Percentiles rank a stretch among this genome's conserved stretches.
Evolutionary conservation across 2,329 filamentous ascomycete species (phyloP).

Genomic region (Endothia cerciana): DNA sequence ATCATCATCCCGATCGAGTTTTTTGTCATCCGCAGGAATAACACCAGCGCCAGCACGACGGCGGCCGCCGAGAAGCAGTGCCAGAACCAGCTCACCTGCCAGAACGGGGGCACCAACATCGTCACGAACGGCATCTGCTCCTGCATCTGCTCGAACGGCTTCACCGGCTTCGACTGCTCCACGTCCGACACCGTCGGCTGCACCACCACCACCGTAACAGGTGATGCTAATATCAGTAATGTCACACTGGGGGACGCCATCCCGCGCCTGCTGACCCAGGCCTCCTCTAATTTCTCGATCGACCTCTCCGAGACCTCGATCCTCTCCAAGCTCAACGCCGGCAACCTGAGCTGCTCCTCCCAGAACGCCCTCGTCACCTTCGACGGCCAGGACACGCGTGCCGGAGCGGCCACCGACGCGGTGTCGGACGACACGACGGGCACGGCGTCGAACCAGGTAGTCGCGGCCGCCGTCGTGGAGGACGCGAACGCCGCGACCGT

Average conservation of each 20-base stretch:
- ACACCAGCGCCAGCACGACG: constrained; percentile 31
- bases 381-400: constrained; percentile 56
- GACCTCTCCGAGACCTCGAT: constrained; percentile 72
- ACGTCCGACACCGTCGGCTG: constrained; percentile 53
- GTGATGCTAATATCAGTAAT: constrained; percentile 54
- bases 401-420: constrained; percentile 36
- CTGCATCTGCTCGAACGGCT: constrained; percentile 89
- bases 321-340: constrained; percentile 74
- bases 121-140: constrained; percentile 71
- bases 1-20: constrained; percentile 76
- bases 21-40: constrained; percentile 60
- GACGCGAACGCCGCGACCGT: constrained; percentile 38
- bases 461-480: constrained; percentile 31
- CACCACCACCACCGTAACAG: constrained; percentile 53
- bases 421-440: constrained; percentile 33
- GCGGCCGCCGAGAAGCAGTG: constrained; percentile 51
- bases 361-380: constrained; percentile 91
- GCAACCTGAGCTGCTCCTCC: constrained; percentile 76
- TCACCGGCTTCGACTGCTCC: constrained; percentile 65
- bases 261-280: constrained; percentile 70
- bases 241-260: constrained; percentile 83
- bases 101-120: constrained; percentile 81
- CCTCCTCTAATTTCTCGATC: constrained; percentile 73
- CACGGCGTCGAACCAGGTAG: constrained; percentile 25
- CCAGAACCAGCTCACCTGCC: constrained; percentile 64